A percentile compares a stretch with the other conserved stretches of the same genome.
These are phyloP conservation scores for Chalaropsis ovoidea DNA, from an alignment of 2,329 filamentous ascomycete genomes.

Conservation along the genomic window DNA sequence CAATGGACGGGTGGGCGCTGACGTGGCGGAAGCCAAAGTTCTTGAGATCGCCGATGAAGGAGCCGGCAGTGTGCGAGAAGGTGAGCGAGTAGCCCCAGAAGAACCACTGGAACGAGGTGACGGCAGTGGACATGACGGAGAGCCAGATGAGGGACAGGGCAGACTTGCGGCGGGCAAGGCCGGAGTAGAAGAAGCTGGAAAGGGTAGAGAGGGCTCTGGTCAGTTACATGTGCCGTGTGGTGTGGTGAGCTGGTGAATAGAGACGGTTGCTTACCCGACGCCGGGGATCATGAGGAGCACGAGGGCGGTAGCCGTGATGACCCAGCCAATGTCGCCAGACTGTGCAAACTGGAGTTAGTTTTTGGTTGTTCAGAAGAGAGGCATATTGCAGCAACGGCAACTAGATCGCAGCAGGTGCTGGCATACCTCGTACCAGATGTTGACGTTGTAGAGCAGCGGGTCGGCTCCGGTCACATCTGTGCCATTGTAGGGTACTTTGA, in stretches of 20 bases:
- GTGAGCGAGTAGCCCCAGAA: constrained; percentile 81
- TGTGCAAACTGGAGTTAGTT: constrained; percentile 31
- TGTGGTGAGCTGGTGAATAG: neutral
- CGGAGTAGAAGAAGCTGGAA: constrained; percentile 72
- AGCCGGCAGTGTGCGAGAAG: constrained; percentile 67
- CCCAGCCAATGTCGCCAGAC: constrained; percentile 77
- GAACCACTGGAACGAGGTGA: constrained; percentile 88
- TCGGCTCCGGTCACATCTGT: constrained; percentile 56
- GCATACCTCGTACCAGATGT: constrained; percentile 65
- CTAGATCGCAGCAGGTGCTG: neutral
- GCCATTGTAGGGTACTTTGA: constrained; percentile 52
- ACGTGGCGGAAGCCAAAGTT: constrained; percentile 75
- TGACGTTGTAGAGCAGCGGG: constrained; percentile 57
- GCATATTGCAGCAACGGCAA: neutral
- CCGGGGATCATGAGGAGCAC: constrained; percentile 89
- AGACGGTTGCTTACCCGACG: constrained; percentile 49
- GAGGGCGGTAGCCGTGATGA: constrained; percentile 69
- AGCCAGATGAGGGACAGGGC: constrained; percentile 85
- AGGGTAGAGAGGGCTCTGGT: constrained; percentile 18
- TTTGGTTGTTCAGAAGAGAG: neutral
- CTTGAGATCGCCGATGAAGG: constrained; percentile 65
- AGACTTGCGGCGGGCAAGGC: constrained; percentile 77
- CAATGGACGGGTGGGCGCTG: constrained; percentile 64
- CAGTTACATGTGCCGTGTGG: constrained; percentile 12
- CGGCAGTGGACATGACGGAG: constrained; percentile 73